phyloP scores from a whole-genome alignment of 2,329 filamentous ascomycete species.

The Zymoseptoria tritici region DNA sequence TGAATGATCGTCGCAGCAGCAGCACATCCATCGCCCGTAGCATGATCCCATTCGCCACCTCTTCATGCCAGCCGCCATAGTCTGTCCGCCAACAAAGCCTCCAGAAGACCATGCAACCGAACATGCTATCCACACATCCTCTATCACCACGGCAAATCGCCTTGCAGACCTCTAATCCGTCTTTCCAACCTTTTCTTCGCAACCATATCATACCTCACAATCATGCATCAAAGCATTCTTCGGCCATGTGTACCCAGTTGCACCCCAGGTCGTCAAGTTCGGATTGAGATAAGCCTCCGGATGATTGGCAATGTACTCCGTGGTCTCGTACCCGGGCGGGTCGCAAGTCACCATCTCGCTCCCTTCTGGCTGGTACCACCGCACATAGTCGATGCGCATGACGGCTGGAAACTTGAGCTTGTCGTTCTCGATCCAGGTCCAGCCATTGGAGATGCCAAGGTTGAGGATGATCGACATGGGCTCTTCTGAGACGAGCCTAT shows the following conservation, averaged over 20 bases:
- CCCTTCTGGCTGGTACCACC: conserved; percentile 45
- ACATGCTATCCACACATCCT: background rate
- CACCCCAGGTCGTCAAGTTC: conserved; percentile 43
- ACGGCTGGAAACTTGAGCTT: conserved; percentile 44
- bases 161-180: background rate
- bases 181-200: background rate
- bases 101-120: background rate
- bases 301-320: conserved; percentile 44
- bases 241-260: conserved; percentile 35
- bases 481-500: conserved; percentile 44
- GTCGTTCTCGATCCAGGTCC: conserved; percentile 42
- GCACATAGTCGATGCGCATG: conserved; percentile 49
- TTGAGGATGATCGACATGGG: conserved; percentile 50
- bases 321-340: conserved; percentile 47
- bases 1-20: background rate
- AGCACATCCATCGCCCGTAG: background rate
- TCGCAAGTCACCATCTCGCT: conserved; percentile 47
- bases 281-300: conserved; percentile 43
- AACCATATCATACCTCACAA: conserved; percentile 22
- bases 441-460: conserved; percentile 45
- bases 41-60: background rate
- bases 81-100: background rate
- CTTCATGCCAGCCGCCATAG: background rate
- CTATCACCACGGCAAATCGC: background rate
- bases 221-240: conserved; percentile 39